Evolutionary conservation across 2,329 filamentous ascomycete genomes (phyloP).

Genomic region (Calonectria leucothoes): DNA sequence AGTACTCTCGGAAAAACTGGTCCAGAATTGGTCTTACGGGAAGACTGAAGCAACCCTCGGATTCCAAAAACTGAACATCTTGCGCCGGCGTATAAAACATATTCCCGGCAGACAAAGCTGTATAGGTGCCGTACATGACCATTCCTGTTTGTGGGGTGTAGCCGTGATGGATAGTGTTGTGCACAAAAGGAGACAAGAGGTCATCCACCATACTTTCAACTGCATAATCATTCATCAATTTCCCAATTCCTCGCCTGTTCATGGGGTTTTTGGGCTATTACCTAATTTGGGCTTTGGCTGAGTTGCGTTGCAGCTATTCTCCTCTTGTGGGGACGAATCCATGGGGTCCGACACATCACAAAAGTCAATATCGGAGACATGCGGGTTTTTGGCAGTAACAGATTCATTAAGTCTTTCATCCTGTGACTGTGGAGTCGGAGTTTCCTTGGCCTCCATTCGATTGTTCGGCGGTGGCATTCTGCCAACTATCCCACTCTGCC

Average conservation of each 20-base stretch:
- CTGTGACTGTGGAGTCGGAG: neutral
- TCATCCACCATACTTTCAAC: neutral
- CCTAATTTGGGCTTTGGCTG: neutral
- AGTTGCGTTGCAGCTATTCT: neutral
- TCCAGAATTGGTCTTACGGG: neutral
- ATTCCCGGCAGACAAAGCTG: neutral
- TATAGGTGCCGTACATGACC: conserved; percentile 7
- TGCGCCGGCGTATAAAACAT: neutral
- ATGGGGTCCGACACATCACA: neutral
- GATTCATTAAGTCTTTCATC: neutral
- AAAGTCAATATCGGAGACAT: neutral
- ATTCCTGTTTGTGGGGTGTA: neutral
- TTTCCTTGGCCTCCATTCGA: neutral
- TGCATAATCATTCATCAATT: neutral
- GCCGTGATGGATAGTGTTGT: neutral
- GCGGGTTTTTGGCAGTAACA: neutral
- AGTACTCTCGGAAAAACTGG: neutral
- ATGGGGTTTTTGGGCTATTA: neutral
- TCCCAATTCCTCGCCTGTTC: neutral
- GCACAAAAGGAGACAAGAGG: neutral
- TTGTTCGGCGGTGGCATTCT: neutral
- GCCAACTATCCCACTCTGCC: neutral
- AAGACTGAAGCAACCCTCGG: neutral
- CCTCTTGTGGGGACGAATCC: neutral
- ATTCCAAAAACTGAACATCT: neutral